These are phyloP conservation scores for Monosporozyma siamensis DNA, from an alignment of 805 yeast species.

Conservation along the genomic window DNA sequence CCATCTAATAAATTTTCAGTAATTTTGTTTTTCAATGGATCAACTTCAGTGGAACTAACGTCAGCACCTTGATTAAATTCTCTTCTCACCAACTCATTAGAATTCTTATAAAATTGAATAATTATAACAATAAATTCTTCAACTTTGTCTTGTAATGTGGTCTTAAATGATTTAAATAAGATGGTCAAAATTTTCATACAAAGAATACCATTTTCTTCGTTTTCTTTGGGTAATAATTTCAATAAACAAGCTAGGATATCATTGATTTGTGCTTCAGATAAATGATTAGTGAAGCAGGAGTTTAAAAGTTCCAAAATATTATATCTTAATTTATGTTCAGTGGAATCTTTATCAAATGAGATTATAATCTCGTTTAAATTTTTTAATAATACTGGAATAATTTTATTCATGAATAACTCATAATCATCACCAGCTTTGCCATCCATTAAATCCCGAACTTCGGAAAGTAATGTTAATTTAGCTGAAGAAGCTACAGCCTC, in stretches of 20 bases:
- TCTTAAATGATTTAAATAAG: slow-evolving; percentile 76
- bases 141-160: slow-evolving; percentile 56
- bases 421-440: slow-evolving; percentile 76
- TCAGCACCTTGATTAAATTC: slow-evolving; percentile 36
- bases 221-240: slow-evolving; percentile 58
- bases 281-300: slow-evolving; percentile 73
- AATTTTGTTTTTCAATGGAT: background rate
- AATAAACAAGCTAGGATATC: slow-evolving; percentile 51
- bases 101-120: slow-evolving; percentile 65
- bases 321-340: slow-evolving; percentile 71
- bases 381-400: slow-evolving; percentile 61
- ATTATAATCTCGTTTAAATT: slow-evolving; percentile 61
- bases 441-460: slow-evolving; percentile 79
- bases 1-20: slow-evolving; percentile 1
- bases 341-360: slow-evolving; percentile 54
- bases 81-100: slow-evolving; percentile 64
- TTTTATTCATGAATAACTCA: slow-evolving; percentile 57
- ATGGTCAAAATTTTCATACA: slow-evolving; percentile 83
- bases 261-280: slow-evolving; percentile 60
- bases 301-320: slow-evolving; percentile 70
- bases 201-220: slow-evolving; percentile 90
- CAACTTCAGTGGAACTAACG: slow-evolving; percentile 1
- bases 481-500: slow-evolving; percentile 47
- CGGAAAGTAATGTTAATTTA: slow-evolving; percentile 64
- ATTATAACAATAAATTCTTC: slow-evolving; percentile 71